A percentile compares a stretch with the other conserved stretches of the same genome.
These are phyloP conservation scores for Bipolaris gigantea DNA, from an alignment of 2,329 filamentous ascomycete genomes.

Conservation along the genomic window DNA sequence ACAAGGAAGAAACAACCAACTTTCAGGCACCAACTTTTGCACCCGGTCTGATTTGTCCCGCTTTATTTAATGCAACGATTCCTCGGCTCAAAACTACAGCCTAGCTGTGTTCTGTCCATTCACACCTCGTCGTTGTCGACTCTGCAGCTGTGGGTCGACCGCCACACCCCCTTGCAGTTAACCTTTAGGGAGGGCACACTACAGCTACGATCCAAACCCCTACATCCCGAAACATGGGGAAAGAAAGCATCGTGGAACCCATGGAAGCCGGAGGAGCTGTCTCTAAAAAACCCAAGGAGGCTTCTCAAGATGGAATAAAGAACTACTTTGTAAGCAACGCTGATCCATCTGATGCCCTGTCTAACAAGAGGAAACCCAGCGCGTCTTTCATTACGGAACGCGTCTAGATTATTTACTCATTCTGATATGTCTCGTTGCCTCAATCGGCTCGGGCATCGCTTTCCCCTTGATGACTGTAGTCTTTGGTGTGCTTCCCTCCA, in stretches of 20 bases:
- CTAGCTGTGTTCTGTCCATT: not conserved
- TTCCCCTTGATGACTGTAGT: conserved; percentile 63
- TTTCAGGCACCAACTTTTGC: not conserved
- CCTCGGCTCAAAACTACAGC: not conserved
- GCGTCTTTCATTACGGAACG: conserved; percentile 41
- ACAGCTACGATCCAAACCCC: conserved; percentile 5
- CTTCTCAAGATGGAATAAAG: conserved; percentile 23
- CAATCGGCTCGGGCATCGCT: conserved; percentile 40
- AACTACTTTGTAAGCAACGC: conserved; percentile 39
- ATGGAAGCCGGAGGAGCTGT: conserved; percentile 8
- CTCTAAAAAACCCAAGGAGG: conserved; percentile 19
- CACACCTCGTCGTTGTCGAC: not conserved
- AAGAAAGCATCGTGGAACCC: conserved; percentile 1
- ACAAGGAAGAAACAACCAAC: not conserved
- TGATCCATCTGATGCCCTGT: not conserved
- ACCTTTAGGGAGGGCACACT: conserved; percentile 5
- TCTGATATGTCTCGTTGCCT: conserved; percentile 29
- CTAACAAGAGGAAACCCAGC: conserved; percentile 22
- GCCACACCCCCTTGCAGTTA: conserved; percentile 6
- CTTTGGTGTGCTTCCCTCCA: conserved; percentile 49
- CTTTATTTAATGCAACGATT: not conserved
- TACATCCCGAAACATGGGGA: not conserved
- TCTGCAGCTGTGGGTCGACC: not conserved
- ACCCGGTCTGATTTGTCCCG: not conserved
- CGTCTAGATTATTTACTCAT: conserved; percentile 37